Percentiles rank a stretch among this genome's conserved stretches.
Conservation (phyloP, 78 protist genomes). For the Monosiga brevicollis region DNA sequence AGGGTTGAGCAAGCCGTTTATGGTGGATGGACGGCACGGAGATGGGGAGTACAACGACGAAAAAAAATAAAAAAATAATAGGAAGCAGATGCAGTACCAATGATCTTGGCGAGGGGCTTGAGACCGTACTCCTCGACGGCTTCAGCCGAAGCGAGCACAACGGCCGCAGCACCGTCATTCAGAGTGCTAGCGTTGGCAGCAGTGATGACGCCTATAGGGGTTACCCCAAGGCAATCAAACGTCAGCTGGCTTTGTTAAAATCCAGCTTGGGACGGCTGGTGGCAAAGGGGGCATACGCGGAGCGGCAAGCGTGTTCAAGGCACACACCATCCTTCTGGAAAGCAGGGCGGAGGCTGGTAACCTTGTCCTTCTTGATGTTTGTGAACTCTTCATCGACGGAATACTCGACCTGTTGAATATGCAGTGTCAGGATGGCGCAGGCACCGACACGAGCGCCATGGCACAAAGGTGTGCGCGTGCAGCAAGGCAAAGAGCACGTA, state of each 20-base stretch:
- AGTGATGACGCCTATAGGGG: slow-evolving; percentile 68
- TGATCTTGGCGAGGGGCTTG: slow-evolving; percentile 62
- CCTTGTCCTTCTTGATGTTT: slow-evolving; percentile 45
- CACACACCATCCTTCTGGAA: slow-evolving; percentile 54
- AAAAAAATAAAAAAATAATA: slow-evolving; percentile 9
- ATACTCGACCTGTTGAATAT: not conserved
- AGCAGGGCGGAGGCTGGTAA: slow-evolving; percentile 58
- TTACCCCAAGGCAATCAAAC: too few relatives aligned
- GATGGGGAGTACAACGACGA: not conserved
- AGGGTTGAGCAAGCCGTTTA: not conserved
- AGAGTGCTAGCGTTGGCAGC: slow-evolving; percentile 89
- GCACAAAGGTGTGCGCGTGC: too few relatives aligned
- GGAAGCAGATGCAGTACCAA: slow-evolving; percentile 10
- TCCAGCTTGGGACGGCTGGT: too few relatives aligned
- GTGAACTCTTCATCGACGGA: slow-evolving; percentile 68
- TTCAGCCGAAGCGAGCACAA: slow-evolving; percentile 60
- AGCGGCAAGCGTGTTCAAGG: not conserved
- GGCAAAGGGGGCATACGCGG: too few relatives aligned
- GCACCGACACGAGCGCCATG: not conserved
- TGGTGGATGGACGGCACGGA: not conserved
- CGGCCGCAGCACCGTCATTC: slow-evolving; percentile 92
- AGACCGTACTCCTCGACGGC: slow-evolving; percentile 45
- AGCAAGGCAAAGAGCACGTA: too few relatives aligned
- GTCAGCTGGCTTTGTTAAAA: too few relatives aligned
- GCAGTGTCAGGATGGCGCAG: not conserved